A percentile compares a stretch with the other conserved stretches of the same genome.
phyloP scores from a whole-genome alignment of 2,329 filamentous ascomycete genomes.

The Stylonectria norvegica region DNA sequence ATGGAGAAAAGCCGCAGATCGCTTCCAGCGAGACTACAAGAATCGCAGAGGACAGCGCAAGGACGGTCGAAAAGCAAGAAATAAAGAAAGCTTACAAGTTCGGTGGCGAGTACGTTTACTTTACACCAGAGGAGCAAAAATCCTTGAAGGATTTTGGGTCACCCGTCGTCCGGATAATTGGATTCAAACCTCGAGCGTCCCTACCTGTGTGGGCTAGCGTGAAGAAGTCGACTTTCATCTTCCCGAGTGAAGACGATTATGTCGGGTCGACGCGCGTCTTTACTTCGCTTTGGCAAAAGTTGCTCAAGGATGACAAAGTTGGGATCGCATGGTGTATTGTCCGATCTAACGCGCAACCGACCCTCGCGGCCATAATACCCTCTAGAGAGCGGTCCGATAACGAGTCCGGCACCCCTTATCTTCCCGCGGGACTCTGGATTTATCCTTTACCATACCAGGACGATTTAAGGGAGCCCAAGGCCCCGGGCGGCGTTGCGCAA shows the following conservation, averaged over 20 bases:
- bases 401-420: constrained; percentile 61
- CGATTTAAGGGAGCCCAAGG: constrained; percentile 74
- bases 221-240: constrained; percentile 87
- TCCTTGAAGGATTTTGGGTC: constrained; percentile 75
- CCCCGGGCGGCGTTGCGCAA: constrained; percentile 49
- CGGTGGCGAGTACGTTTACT: constrained; percentile 83
- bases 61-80: constrained; percentile 74
- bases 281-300: constrained; percentile 82
- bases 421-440: constrained; percentile 85
- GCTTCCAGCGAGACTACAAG: constrained; percentile 70
- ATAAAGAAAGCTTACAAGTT: constrained; percentile 94
- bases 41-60: constrained; percentile 73
- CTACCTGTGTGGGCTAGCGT: constrained; percentile 81
- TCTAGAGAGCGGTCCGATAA: constrained; percentile 65
- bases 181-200: constrained; percentile 78
- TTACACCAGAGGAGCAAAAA: constrained; percentile 79
- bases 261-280: constrained; percentile 92
- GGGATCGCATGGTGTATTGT: constrained; percentile 88
- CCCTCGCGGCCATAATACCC: constrained; percentile 77
- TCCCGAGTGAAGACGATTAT: constrained; percentile 85
- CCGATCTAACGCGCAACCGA: constrained; percentile 73
- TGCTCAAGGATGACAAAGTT: constrained; percentile 74
- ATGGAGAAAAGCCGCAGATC: constrained; percentile 81
- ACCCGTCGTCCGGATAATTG: constrained; percentile 81
- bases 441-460: constrained; percentile 85